These are phyloP conservation scores for Eimeria maxima DNA, from an alignment of 169 alveolate genomes.

Conservation along the genomic window DNA sequence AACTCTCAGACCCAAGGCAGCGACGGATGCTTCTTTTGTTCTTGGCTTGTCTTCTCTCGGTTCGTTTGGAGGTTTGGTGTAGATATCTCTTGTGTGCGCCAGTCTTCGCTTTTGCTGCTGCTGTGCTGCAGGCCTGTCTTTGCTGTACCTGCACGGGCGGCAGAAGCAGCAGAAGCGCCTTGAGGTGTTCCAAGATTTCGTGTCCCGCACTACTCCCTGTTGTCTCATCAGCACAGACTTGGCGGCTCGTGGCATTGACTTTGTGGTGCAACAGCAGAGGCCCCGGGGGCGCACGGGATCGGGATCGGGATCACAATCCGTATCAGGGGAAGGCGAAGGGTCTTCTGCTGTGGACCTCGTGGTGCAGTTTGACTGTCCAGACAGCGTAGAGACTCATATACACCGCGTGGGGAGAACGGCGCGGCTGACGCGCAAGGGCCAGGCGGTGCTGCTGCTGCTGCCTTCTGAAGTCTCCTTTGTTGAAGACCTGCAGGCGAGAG, in stretches of 20 bases:
- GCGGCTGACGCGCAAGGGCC: conserved; percentile 95
- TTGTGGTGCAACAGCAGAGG: conserved; percentile 86
- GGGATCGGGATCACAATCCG: neutral
- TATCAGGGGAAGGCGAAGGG: neutral
- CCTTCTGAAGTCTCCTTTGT: conserved; percentile 83
- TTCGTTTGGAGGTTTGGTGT: neutral
- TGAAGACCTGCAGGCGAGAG: conserved; percentile 37
- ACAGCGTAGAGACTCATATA: conserved; percentile 94
- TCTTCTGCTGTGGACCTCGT: conserved; percentile 71
- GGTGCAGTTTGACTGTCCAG: conserved; percentile 95
- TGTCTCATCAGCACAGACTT: conserved; percentile 95
- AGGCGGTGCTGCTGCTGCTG: conserved; percentile 85
- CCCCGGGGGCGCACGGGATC: neutral
- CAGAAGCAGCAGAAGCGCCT: conserved; percentile 97
- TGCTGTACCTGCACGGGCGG: conserved; percentile 97
- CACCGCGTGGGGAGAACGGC: conserved; percentile 98
- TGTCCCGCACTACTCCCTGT: conserved; percentile 93
- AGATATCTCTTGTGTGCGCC: neutral
- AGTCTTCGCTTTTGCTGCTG: neutral
- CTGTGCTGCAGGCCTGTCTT: conserved; percentile 60
- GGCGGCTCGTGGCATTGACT: conserved; percentile 98
- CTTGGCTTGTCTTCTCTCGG: neutral
- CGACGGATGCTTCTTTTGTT: too few species aligned
- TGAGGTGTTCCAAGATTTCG: conserved; percentile 96
- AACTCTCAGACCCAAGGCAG: too few species aligned